A percentile compares a stretch with the other conserved stretches of the same genome.
Conservation (phyloP, 192 early-diverging fungal species). For the Spizellomyces sp. region DNA sequence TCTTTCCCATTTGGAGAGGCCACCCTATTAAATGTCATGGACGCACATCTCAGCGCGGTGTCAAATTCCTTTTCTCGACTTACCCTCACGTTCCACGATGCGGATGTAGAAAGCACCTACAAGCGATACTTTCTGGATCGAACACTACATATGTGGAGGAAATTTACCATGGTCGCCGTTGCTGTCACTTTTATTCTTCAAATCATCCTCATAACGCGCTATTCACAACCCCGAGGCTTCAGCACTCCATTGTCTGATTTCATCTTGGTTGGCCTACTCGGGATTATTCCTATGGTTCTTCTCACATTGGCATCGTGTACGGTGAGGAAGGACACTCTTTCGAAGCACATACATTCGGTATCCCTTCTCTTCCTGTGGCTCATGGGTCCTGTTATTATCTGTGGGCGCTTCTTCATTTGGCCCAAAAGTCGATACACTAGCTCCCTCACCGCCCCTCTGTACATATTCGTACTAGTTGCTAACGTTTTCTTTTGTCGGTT, state of each 20-base stretch:
- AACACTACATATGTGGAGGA: conserved; percentile 23
- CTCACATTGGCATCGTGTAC: conserved; percentile 1
- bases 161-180: conserved; percentile 17
- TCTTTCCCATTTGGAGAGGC: conserved; percentile 18
- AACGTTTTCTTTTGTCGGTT: conserved; percentile 50
- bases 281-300: conserved; percentile 15
- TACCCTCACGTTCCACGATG: conserved; percentile 32
- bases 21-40: conserved; percentile 23
- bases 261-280: conserved; percentile 25
- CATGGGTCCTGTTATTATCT: conserved; percentile 47
- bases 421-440: conserved; percentile 18
- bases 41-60: conserved; percentile 23
- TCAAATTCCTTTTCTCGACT: conserved; percentile 24
- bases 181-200: conserved; percentile 10
- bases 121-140: conserved; percentile 33
- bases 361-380: conserved; percentile 41
- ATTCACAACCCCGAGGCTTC: conserved; percentile 15
- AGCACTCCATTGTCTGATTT: conserved; percentile 21
- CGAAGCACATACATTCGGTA: conserved; percentile 38
- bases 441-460: conserved; percentile 47
- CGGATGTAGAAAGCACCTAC: conserved; percentile 30
- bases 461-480: conserved; percentile 47
- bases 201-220: conserved; percentile 14
- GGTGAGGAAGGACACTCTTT: conserved; percentile 6
- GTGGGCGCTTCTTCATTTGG: conserved; percentile 39